A percentile compares a stretch with the other conserved stretches of the same genome.
Conservation (phyloP, 176 grass and related monocot genomes). For the Triticum timopheevii region DNA sequence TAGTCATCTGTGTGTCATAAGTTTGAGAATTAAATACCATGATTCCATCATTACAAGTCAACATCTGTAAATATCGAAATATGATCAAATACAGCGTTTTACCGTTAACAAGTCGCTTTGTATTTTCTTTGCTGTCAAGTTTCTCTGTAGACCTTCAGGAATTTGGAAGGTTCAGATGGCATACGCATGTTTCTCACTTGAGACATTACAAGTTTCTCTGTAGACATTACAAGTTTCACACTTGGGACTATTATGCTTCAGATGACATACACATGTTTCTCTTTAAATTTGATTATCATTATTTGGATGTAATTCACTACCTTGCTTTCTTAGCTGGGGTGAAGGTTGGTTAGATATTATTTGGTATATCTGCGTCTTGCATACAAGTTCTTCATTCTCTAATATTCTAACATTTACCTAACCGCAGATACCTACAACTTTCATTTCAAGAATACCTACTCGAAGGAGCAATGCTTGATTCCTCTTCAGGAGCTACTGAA, state of each 20-base stretch:
- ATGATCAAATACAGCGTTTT: background rate
- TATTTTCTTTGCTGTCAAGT: background rate
- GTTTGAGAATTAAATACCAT: background rate
- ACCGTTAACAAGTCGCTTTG: background rate
- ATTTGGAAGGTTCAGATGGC: background rate
- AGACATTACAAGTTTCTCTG: no score
- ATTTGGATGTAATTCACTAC: background rate
- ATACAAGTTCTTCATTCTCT: conserved; percentile 13
- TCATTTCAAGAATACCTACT: background rate
- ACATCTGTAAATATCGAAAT: background rate
- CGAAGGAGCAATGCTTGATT: conserved; percentile 6
- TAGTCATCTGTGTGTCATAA: background rate
- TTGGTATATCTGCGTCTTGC: background rate
- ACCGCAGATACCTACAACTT: conserved; percentile 8
- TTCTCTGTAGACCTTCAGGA: background rate
- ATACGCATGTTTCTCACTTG: background rate
- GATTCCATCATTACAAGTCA: background rate
- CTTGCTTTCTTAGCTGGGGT: background rate
- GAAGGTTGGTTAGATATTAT: background rate
- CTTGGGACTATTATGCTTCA: no score
- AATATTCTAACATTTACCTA: background rate
- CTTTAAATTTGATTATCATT: background rate
- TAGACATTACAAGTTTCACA: no score
- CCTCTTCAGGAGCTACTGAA: conserved; percentile 28
- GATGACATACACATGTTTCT: background rate